phyloP scores from a whole-genome alignment of 345 rosid genomes.

The Angophora floribunda region DNA sequence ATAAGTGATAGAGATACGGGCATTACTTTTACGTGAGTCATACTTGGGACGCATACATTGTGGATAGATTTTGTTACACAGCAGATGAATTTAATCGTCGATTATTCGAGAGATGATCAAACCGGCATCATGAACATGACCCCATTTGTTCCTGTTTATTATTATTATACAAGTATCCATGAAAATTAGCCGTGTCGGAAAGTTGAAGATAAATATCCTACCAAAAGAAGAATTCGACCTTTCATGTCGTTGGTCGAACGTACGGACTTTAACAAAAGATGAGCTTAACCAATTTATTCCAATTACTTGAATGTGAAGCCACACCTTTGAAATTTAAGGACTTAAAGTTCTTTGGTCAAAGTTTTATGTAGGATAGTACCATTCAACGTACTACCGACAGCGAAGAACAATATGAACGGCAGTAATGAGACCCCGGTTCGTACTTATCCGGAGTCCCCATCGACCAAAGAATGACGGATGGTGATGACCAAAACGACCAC shows the following conservation, averaged over 20 bases:
- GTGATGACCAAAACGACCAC: background rate
- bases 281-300: background rate
- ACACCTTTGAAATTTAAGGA: background rate
- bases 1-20: background rate
- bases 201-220: background rate
- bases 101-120: background rate
- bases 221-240: background rate
- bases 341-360: background rate
- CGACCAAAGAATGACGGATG: background rate
- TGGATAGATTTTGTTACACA: background rate
- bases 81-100: background rate
- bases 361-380: background rate
- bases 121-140: background rate
- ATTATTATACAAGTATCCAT: too few species aligned
- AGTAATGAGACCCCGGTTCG: background rate
- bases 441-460: background rate
- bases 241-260: background rate
- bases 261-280: background rate
- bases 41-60: background rate
- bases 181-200: background rate
- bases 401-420: background rate
- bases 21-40: background rate
- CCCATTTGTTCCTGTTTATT: background rate
- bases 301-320: background rate
- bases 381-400: background rate